Base-by-base conservation (phyloP, 1,284 basidiomycete genomes). In the Neolentinus lepideus region DNA sequence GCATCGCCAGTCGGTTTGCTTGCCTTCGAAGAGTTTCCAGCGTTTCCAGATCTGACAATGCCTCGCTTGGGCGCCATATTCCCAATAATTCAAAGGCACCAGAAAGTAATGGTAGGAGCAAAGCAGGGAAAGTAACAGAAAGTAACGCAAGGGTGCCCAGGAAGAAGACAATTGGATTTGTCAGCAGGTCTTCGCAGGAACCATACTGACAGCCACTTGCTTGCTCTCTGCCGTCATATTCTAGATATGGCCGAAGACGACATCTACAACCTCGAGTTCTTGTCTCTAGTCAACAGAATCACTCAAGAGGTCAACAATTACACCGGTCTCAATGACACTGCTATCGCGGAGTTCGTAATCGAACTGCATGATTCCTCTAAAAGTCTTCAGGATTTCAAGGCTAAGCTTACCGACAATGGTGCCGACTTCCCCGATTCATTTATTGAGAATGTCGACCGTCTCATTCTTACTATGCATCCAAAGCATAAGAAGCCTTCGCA, bases 341-440 rank as follows among this genome's bases (percentile, higher is more conserved):
- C 89, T 11, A 79, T 96, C 33, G 94, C 96, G 25, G 95, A 99
- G 75, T 99, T 97, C 73, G 84, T 98, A 60, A 95, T 99, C 61
- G 77, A 83, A 66, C 81, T 98, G 54, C 96, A 99, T 72, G 90
- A 92, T 61, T 75, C 92, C 63, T 89, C 90, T 65, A 90, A 81
- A 62, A 84, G 83, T 58, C 75, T 92, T 48, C 70, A 75, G 12
- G 81, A 85, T 56, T 99, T 99, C 82, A 92, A 94, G 71, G 65
- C 72, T 51, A 90, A 92, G 68, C 81, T 99, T 54, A 78, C 81
- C 57, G 87, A 89, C 60, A 79, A 85, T 56, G 94, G 90, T 38
- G 92, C 94, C 33, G 85, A 87, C 60, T 96, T 98, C 67, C 88
- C 93, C 1, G 89, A 92, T 58, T 90, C 89, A 45, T 92, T 98